Evolutionary conservation across 179 eudicot species (phyloP).

Genomic region (Spergularia azorica): DNA sequence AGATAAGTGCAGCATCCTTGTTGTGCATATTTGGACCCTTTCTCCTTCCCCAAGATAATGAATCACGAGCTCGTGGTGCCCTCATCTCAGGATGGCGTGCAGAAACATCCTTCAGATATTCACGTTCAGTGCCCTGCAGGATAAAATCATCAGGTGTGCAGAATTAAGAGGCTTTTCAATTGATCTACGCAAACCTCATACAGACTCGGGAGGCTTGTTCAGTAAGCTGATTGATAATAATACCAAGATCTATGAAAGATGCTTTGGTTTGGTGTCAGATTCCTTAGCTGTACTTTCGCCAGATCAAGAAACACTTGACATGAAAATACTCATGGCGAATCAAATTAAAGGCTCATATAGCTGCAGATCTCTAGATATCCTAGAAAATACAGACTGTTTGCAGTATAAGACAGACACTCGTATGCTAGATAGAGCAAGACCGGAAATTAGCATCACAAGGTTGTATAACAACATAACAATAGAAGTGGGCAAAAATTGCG

Average conservation of each 20-base stretch:
- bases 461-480: not conserved
- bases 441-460: not conserved
- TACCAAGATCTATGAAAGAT: not conserved
- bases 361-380: no score
- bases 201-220: not conserved
- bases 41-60: constrained; percentile 81
- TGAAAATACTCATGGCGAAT: not conserved
- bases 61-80: constrained; percentile 71
- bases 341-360: not conserved
- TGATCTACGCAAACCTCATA: not conserved
- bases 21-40: constrained; percentile 48
- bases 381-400: no score
- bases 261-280: not conserved
- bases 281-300: not conserved
- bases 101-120: constrained; percentile 40
- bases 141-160: constrained; percentile 9
- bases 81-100: constrained; percentile 60
- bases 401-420: no score
- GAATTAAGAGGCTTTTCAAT: constrained; percentile 4
- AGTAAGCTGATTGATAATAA: not conserved
- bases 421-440: no score
- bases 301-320: not conserved
- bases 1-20: constrained; percentile 57
- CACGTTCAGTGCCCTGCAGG: constrained; percentile 38
- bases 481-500: not conserved